phyloP scores from a whole-genome alignment of 306 rosid species.

The Prunus mira region DNA sequence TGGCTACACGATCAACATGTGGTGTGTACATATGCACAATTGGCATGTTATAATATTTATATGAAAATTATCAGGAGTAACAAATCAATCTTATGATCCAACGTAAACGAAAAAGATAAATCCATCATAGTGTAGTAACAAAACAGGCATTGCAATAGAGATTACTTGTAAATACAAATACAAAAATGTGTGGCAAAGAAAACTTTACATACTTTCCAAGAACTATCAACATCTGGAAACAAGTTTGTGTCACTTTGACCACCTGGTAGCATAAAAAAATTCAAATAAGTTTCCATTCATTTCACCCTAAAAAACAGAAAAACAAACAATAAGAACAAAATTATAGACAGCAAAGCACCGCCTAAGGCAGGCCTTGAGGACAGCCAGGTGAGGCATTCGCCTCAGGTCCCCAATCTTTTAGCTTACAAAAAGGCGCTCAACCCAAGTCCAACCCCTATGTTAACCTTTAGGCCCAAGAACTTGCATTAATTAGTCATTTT shows the following conservation, averaged over 20 bases:
- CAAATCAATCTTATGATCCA: background rate
- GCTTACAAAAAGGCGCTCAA: background rate
- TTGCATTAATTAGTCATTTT: background rate
- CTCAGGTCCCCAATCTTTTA: background rate
- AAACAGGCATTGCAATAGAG: background rate
- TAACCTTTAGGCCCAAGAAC: background rate
- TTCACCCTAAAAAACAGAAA: background rate
- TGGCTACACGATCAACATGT: background rate
- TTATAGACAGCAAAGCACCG: background rate
- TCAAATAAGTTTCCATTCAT: slow-evolving; percentile 1
- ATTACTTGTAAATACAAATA: slow-evolving; percentile 1
- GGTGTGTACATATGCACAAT: background rate
- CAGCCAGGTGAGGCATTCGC: background rate
- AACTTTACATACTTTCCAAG: slow-evolving; percentile 76
- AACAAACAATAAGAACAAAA: background rate
- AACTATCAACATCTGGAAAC: slow-evolving; percentile 80
- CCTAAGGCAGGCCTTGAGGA: background rate
- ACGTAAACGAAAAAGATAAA: background rate
- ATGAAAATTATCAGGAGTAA: background rate
- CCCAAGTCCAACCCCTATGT: background rate
- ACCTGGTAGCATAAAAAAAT: slow-evolving; percentile 45
- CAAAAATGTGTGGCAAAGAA: slow-evolving; percentile 17
- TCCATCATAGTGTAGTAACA: background rate
- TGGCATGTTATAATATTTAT: background rate
- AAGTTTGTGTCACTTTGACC: slow-evolving; percentile 56